Percentiles rank a stretch among this genome's conserved stretches.
Evolutionary conservation across 225 moss, liverwort and hornwort genomes (phyloP).

Genomic region (Antitrichia curtipendula): DNA sequence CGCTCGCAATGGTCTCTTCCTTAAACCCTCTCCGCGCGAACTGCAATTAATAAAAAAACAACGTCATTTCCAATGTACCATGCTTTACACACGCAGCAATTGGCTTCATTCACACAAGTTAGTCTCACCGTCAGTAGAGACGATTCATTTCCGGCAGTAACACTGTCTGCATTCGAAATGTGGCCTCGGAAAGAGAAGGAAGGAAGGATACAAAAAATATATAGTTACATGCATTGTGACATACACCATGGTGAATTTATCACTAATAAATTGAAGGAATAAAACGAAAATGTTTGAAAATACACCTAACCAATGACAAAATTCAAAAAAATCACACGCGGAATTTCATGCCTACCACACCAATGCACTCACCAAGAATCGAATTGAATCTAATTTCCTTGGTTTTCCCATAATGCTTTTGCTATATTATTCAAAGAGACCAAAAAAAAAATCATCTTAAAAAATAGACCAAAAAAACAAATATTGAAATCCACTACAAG

Average conservation of each 20-base stretch:
- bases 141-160: not conserved
- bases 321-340: not conserved
- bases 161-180: not conserved
- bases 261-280: too few species aligned
- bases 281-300: not conserved
- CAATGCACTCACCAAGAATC: not conserved
- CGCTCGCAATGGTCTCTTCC: not conserved
- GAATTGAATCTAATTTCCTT: not conserved
- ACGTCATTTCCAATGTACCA: not conserved
- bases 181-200: not conserved
- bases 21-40: not conserved
- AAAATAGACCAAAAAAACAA: not conserved
- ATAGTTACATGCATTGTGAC: not conserved
- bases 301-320: not conserved
- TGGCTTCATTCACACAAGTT: not conserved
- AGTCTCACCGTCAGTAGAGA: not conserved
- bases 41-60: not conserved
- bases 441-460: not conserved
- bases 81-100: not conserved
- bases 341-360: not conserved
- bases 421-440: not conserved
- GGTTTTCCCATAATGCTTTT: not conserved
- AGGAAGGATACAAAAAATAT: not conserved
- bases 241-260: not conserved
- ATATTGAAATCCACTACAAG: not conserved